Base-by-base conservation (phyloP, 2,329 filamentous ascomycete species). In the Trichoderma lentiforme region DNA sequence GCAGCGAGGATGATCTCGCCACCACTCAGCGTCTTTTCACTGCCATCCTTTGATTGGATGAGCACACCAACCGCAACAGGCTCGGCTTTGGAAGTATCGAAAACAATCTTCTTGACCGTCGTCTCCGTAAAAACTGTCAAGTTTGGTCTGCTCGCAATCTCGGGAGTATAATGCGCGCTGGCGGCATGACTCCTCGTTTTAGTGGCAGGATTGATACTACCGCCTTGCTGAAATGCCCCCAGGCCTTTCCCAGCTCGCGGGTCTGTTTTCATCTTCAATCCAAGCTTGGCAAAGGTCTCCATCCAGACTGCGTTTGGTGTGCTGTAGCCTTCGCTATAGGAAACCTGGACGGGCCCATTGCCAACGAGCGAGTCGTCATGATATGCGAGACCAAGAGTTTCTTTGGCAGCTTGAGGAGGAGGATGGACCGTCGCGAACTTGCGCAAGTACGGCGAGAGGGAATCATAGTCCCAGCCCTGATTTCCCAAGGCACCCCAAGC, bases 21-120 rank as follows among this genome's bases (percentile, higher is more conserved):
- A 53, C 84, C 81, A 51, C 85, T 83, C 76, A 85, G 83, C 77
- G 73, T 77, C 67, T 81, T 84, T 61, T 77, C 75, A 14, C 70
- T 73, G 26, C 78, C 79, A 18, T 77, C 73, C 62, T 78, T 77
- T 56, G 74, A 73, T 18, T 51, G 73, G 21, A 80, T 70, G 58
- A 79, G 74, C 26, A 83, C 80, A 6, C 82, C 81, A 0, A 77
- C 80, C 5, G 81, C 81, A 2, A 77, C 67, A 34, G 79, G 74
- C 18, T 76, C 74, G 2, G 72, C 71, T 21, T 68, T 66, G 18
- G 77, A 71, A 11, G 30, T 62, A 26, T 73, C 68, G 1, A 83
- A 77, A 3, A 78, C 39, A 30, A 83, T 73, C 73, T 77, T 82
- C 74, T 76, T 78, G 15, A 81, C 81, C 4, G 77, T 65, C 6